These are phyloP conservation scores for Magnolia officinalis DNA, from an alignment of 164 flowering plant species.

Conservation along the genomic window DNA sequence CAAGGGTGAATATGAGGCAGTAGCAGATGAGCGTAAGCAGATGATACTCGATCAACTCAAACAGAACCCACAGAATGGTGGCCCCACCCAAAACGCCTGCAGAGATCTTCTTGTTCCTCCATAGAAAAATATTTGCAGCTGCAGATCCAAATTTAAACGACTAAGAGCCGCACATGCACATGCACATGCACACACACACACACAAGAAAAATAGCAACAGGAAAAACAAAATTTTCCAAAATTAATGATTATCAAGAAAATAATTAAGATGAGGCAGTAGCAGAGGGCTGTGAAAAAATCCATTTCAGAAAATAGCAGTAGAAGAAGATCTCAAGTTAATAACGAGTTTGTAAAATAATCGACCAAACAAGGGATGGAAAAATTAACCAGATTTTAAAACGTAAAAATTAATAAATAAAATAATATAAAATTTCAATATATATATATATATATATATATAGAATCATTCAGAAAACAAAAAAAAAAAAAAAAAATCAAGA, in stretches of 20 bases:
- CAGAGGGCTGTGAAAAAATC: too few relatives aligned
- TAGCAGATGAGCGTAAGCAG: slow-evolving; percentile 77
- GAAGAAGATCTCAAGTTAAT: too few relatives aligned
- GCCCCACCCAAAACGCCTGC: slow-evolving; percentile 68
- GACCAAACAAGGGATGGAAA: neutral
- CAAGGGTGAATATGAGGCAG: slow-evolving; percentile 52
- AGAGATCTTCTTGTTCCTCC: slow-evolving; percentile 94
- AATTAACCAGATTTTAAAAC: neutral
- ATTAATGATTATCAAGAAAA: neutral
- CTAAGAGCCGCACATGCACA: neutral
- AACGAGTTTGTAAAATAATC: too few relatives aligned
- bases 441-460: too few relatives aligned
- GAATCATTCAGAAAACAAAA: neutral
- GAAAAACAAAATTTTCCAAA: neutral
- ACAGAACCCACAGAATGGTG: slow-evolving; percentile 77
- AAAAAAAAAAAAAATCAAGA: too few relatives aligned
- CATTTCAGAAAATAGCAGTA: too few relatives aligned
- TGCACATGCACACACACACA: neutral
- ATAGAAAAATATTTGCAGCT: slow-evolving; percentile 91
- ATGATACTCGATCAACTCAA: slow-evolving; percentile 81
- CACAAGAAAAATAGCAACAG: neutral
- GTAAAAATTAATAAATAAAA: too few relatives aligned
- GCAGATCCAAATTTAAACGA: slow-evolving; percentile 9
- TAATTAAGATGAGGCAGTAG: too few relatives aligned
- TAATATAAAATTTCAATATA: too few relatives aligned